A percentile compares a stretch with the other conserved stretches of the same genome.
Evolutionary conservation across 2,329 filamentous ascomycete species (phyloP).

Genomic region (Mycosphaerella sp.): DNA sequence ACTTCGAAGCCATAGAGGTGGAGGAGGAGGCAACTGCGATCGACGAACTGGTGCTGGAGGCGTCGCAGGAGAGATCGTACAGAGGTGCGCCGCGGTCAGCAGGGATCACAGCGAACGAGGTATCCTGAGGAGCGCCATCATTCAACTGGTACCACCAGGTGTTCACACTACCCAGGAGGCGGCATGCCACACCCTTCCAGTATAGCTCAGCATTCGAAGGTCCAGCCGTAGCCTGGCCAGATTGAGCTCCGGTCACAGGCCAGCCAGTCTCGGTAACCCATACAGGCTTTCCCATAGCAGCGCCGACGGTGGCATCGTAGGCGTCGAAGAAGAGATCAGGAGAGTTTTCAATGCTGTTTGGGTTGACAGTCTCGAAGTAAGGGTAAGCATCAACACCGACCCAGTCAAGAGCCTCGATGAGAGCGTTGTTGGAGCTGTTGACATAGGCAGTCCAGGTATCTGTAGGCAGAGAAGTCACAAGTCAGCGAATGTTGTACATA

Average conservation of each 20-base stretch:
- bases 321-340: conserved; percentile 64
- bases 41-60: conserved; percentile 31
- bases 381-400: conserved; percentile 78
- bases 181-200: conserved; percentile 74
- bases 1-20: neutral
- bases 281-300: conserved; percentile 61
- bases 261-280: conserved; percentile 89
- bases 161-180: conserved; percentile 52
- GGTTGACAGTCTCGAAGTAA: conserved; percentile 67
- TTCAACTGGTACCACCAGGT: conserved; percentile 63
- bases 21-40: neutral
- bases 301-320: conserved; percentile 53
- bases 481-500: neutral
- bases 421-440: conserved; percentile 62
- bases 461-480: neutral
- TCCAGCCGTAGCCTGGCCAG: conserved; percentile 57
- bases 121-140: conserved; percentile 46
- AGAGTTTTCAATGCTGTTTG: conserved; percentile 60
- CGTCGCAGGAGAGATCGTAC: conserved; percentile 39
- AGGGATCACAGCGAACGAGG: conserved; percentile 19
- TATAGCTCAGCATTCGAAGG: conserved; percentile 64
- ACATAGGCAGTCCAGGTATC: conserved; percentile 50
- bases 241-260: conserved; percentile 63
- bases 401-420: conserved; percentile 67
- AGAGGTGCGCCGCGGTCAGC: conserved; percentile 35